Conservation (phyloP, 495 filamentous ascomycete species). For the Lasiosphaeria miniovina region DNA sequence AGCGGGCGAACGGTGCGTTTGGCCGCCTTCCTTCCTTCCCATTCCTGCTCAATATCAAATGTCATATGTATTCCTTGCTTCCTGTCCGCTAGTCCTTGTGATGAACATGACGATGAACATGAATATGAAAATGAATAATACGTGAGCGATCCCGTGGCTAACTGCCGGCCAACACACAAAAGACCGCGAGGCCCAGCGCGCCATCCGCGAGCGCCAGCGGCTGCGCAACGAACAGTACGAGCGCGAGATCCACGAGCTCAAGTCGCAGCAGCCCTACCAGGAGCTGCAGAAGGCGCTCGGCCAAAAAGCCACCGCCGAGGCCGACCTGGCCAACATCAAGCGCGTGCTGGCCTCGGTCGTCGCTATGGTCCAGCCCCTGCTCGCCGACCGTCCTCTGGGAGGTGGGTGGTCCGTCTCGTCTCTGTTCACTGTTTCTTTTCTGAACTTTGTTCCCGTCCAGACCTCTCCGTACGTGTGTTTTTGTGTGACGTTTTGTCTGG, state of each 20-base stretch:
- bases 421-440: neutral
- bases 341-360: constrained; percentile 58
- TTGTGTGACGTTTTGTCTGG: too few relatives aligned
- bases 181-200: constrained; percentile 78
- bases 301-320: constrained; percentile 66
- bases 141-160: too few relatives aligned
- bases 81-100: too few relatives aligned
- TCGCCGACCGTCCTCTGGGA: constrained; percentile 7
- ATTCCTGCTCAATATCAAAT: neutral
- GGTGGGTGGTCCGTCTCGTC: neutral
- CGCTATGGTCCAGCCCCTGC: constrained; percentile 62
- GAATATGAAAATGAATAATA: too few relatives aligned
- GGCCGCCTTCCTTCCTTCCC: too few relatives aligned
- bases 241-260: constrained; percentile 41
- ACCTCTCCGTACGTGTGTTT: too few relatives aligned
- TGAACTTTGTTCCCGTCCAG: neutral
- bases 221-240: constrained; percentile 65
- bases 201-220: constrained; percentile 75
- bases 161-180: neutral
- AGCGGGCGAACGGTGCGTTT: constrained; percentile 66
- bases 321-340: constrained; percentile 69
- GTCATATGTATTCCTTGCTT: too few relatives aligned
- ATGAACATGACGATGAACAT: too few relatives aligned
- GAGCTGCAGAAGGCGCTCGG: constrained; percentile 69
- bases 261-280: constrained; percentile 71